A percentile compares a stretch with the other conserved stretches of the same genome.
Evolutionary conservation across 2,329 filamentous ascomycete species (phyloP).

Genomic region (Beauveria medogensis): DNA sequence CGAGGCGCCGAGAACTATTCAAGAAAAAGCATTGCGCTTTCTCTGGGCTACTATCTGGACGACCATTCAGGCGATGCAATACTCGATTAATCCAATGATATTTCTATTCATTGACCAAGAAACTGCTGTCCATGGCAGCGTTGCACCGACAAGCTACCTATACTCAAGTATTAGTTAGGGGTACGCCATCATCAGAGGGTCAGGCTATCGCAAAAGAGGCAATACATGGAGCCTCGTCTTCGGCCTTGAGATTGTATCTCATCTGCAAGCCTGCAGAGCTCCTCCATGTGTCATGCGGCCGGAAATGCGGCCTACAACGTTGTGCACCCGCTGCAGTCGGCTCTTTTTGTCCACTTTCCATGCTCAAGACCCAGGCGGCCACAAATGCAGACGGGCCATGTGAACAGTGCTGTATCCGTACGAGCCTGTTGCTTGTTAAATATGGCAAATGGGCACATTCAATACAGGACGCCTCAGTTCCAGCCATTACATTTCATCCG

Average conservation of each 20-base stretch:
- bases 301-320: slow-evolving; percentile 7
- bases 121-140: no score
- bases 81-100: no score
- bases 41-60: neutral
- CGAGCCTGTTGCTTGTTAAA: neutral
- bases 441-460: neutral
- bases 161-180: neutral
- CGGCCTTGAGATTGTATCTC: neutral
- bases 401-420: neutral
- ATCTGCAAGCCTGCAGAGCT: neutral
- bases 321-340: slow-evolving; percentile 1
- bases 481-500: neutral
- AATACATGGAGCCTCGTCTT: neutral
- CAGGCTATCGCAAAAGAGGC: slow-evolving; percentile 1
- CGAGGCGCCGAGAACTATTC: neutral
- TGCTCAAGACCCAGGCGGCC: neutral
- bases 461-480: no score
- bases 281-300: slow-evolving; percentile 6
- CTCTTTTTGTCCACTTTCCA: neutral
- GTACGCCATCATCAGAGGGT: neutral
- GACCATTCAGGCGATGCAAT: neutral
- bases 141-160: neutral
- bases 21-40: neutral
- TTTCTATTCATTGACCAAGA: no score
- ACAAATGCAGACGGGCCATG: neutral